Evolutionary conservation across 2,329 filamentous ascomycete species (phyloP).

Genomic region (Apiospora aurea): DNA sequence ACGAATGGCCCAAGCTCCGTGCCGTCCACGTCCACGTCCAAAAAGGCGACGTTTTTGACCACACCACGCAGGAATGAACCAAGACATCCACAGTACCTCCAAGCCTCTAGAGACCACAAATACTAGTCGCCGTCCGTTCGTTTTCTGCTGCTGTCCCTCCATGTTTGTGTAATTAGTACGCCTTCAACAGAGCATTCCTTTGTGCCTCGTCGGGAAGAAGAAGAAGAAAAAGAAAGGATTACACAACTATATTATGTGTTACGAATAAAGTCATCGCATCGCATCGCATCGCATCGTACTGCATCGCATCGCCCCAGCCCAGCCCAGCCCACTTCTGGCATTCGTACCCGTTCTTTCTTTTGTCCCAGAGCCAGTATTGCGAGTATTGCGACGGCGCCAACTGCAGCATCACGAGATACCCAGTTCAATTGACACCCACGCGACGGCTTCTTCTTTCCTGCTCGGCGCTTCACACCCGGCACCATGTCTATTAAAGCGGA

Average conservation of each 20-base stretch:
- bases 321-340: constrained; percentile 10
- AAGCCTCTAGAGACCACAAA: constrained; percentile 21
- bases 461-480: constrained; percentile 7
- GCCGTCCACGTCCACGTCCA: neutral
- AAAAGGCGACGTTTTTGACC: neutral
- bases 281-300: neutral
- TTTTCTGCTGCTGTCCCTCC: neutral
- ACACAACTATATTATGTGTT: constrained; percentile 8
- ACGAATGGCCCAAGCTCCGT: constrained; percentile 20
- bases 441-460: neutral
- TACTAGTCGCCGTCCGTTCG: constrained; percentile 15
- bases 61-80: neutral
- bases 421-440: neutral
- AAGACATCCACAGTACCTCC: constrained; percentile 10
- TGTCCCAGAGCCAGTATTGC: neutral
- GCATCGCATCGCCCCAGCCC: neutral
- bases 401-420: neutral
- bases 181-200: constrained; percentile 8
- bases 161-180: neutral
- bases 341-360: constrained; percentile 20
- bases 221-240: neutral
- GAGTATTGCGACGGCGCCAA: neutral
- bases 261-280: constrained; percentile 7
- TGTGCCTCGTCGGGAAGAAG: neutral
- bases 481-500: constrained; percentile 24